Evolutionary conservation across 1,284 basidiomycete genomes (phyloP).

Genomic region (Tylopilus sp.): DNA sequence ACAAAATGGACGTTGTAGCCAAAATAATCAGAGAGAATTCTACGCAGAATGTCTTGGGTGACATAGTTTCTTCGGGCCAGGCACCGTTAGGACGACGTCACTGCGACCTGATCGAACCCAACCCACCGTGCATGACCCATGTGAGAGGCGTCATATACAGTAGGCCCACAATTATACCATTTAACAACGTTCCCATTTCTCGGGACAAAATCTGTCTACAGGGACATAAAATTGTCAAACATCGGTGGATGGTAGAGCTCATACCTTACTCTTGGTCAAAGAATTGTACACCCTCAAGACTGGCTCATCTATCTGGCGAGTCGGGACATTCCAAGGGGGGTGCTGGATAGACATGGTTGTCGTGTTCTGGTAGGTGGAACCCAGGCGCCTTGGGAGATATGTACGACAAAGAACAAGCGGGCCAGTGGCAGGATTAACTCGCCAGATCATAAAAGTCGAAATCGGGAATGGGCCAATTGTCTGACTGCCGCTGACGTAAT

Average conservation of each 20-base stretch:
- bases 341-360: constrained; percentile 41
- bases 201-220: constrained; percentile 73
- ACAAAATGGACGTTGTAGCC: constrained; percentile 98
- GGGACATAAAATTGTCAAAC: constrained; percentile 1
- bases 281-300: constrained; percentile 91
- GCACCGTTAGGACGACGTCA: constrained; percentile 12
- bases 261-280: constrained; percentile 85
- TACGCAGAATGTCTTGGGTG: constrained; percentile 91
- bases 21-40: constrained; percentile 95
- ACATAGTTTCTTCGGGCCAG: constrained; percentile 81
- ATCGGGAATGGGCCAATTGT: constrained; percentile 6
- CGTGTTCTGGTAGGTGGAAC: constrained; percentile 6
- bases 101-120: constrained; percentile 9
- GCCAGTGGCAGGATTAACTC: constrained; percentile 18
- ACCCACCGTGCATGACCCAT: constrained; percentile 96
- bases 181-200: constrained; percentile 82
- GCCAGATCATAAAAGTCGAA: constrained; percentile 23
- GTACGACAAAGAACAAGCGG: constrained; percentile 9
- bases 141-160: constrained; percentile 97
- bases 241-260: constrained; percentile 23
- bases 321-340: constrained; percentile 56
- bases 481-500: constrained; percentile 26
- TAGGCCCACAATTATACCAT: constrained; percentile 99
- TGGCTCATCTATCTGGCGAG: constrained; percentile 50
- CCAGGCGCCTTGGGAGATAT: constrained; percentile 5